These are phyloP conservation scores for Prosopis cineraria DNA, from an alignment of 306 rosid genomes.

Conservation along the genomic window DNA sequence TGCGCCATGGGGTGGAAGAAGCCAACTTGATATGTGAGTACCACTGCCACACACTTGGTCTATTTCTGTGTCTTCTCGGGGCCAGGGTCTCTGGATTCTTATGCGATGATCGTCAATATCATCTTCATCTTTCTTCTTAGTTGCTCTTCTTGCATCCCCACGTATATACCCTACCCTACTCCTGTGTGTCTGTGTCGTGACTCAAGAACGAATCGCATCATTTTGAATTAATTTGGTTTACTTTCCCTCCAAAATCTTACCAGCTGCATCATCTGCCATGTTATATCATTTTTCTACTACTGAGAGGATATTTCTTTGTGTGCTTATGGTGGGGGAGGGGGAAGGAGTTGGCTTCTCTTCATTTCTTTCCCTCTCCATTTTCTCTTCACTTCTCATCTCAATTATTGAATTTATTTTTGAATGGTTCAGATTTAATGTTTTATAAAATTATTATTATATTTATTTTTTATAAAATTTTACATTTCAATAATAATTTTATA, in stretches of 20 bases:
- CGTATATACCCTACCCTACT: neutral
- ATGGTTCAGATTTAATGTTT: too few species aligned
- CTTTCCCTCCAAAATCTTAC: neutral
- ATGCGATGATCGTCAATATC: slow-evolving; percentile 52
- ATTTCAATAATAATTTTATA: too few species aligned
- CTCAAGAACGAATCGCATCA: neutral
- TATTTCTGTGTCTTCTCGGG: slow-evolving; percentile 31
- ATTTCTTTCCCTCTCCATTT: too few species aligned
- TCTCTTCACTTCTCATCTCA: too few species aligned
- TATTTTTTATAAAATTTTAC: too few species aligned
- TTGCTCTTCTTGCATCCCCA: slow-evolving; percentile 30
- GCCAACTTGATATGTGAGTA: neutral
- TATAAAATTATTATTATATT: too few species aligned
- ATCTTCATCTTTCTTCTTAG: slow-evolving; percentile 29
- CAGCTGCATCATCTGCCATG: neutral
- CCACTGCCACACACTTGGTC: slow-evolving; percentile 31
- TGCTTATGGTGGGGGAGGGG: neutral
- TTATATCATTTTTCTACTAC: neutral
- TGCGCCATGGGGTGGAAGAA: neutral
- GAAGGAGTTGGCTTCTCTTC: too few species aligned
- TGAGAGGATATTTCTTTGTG: neutral
- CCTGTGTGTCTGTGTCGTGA: neutral
- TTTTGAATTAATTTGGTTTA: neutral
- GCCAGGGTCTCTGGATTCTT: slow-evolving; percentile 36
- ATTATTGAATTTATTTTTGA: too few species aligned